Evolutionary conservation across 2,329 filamentous ascomycete species (phyloP), one percentile per base, ranked within the genome.

Genomic region (Beauveria bassiana): DNA sequence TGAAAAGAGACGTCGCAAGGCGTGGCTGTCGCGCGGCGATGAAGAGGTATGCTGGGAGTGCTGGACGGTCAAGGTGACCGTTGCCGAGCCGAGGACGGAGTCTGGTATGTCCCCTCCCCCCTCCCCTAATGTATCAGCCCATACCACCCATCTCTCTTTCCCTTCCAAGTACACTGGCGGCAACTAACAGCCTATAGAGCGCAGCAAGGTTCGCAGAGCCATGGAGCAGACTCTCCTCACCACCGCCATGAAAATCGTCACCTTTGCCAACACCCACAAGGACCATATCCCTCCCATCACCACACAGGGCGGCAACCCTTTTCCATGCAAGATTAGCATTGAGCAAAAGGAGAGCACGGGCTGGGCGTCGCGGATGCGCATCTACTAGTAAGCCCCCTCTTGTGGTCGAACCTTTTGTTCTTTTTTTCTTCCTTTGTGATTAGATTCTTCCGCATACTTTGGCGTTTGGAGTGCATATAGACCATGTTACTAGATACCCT

Each of bases 211-310:
- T 67, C 89, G 93, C 69, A 87, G 87, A 70, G 90, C 92, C 56
- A 96, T 96, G 89, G 91, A 93, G 70, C 89, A 91, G 64, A 95
- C 91, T 49, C 85, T 99, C 60, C 86, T 92, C 65, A 90, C 91
- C 64, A 90, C 92, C 7, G 89, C 90, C 62, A 85, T 96, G 79
- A 96, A 96, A 76, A 93, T 97, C 68, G 85, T 97, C 67, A 88
- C 86, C 64, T 89, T 90, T 59, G 92, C 91, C 69, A 96, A 96
- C 75, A 79, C 85, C 57, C 89, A 97, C 75, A 96, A 96, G 73
- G 91, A 96, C 70, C 95, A 98, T 74, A 98, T 99, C 66, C 95
- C 95, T 1, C 95, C 93, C 56, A 98, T 98, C 69, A 97, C 92
- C 66, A 96, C 92, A 9, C 95, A 92, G 24, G 92, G 87, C 71